These are phyloP conservation scores for Fagopyrum homotropicum DNA, from an alignment of 148 eudicot genomes.

Conservation along the genomic window DNA sequence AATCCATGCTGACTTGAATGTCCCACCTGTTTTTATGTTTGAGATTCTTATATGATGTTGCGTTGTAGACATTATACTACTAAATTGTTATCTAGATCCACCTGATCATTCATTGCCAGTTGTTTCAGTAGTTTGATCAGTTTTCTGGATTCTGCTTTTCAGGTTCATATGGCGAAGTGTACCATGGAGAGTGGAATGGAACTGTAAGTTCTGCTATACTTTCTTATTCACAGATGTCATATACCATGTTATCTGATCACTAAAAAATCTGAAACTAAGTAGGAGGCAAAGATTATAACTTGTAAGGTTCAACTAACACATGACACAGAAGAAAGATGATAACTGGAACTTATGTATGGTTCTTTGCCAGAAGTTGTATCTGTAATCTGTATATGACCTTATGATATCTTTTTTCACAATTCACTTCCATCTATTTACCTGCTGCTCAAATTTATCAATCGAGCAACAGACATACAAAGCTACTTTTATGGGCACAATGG, in stretches of 20 bases:
- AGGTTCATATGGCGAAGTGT: constrained; percentile 99
- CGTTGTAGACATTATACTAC: not conserved
- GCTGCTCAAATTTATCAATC: not conserved
- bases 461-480: not conserved
- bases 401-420: not conserved
- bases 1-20: not conserved
- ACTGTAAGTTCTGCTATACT: constrained; percentile 51
- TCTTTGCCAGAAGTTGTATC: not conserved
- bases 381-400: constrained; percentile 3
- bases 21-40: not conserved
- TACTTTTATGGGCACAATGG: not conserved
- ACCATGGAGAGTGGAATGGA: constrained; percentile 93
- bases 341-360: not conserved
- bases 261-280: not conserved
- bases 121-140: not conserved
- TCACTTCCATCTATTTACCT: constrained; percentile 2
- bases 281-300: not conserved
- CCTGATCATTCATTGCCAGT: not conserved
- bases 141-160: constrained; percentile 10
- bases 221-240: constrained; percentile 11
- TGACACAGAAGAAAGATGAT: not conserved
- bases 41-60: constrained; percentile 4
- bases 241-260: not conserved
- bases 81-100: not conserved
- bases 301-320: not conserved